These are phyloP conservation scores for Cystoisospora suis DNA, from an alignment of 169 alveolate species.

Conservation along the genomic window DNA sequence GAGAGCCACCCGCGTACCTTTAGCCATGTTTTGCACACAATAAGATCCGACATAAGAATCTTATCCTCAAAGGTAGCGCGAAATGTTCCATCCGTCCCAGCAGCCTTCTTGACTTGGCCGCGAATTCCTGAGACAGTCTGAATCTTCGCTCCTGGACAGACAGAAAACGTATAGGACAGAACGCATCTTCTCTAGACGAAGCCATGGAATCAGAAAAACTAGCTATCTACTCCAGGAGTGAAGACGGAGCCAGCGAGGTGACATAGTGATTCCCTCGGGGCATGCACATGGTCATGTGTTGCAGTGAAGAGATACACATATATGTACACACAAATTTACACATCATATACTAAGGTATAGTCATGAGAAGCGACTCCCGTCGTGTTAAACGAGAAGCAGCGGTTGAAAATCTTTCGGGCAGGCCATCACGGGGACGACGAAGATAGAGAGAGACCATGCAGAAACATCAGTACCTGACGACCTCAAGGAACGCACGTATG, in stretches of 20 bases:
- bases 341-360: background rate
- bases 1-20: no score
- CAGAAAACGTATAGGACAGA: background rate
- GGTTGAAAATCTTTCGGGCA: no score
- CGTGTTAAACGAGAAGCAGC: no score
- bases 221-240: background rate
- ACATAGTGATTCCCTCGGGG: background rate
- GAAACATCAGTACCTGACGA: no score
- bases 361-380: background rate
- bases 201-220: background rate
- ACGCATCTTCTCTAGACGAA: background rate
- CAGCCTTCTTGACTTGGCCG: constrained; percentile 97
- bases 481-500: no score
- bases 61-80: constrained; percentile 99
- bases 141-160: constrained; percentile 87
- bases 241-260: background rate
- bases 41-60: constrained; percentile 95
- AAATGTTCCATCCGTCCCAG: constrained; percentile 93
- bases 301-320: background rate
- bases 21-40: constrained; percentile 94
- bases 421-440: no score
- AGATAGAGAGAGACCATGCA: no score
- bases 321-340: background rate
- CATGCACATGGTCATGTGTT: background rate
- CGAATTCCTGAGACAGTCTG: constrained; percentile 99